Evolutionary conservation across 78 protist species (phyloP), one percentile per base, ranked within the genome.

Genomic region (Dictyostelium intermedium): DNA sequence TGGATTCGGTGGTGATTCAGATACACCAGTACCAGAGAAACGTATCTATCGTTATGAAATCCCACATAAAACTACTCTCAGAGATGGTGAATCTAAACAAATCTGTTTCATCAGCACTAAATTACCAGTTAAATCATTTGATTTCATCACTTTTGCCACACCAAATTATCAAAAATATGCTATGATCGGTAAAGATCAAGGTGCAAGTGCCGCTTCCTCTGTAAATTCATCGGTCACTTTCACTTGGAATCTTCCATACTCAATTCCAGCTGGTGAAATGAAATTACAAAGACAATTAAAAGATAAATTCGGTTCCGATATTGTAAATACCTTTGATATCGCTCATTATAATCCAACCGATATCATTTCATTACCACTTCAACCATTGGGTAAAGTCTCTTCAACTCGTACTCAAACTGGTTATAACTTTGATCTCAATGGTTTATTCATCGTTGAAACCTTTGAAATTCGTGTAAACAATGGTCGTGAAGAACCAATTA

Each of bases 131-230:
- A 89, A 80, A 45, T 61, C 81, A 5, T 23, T 89, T 13, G 94
- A 89, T 60, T 30, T 30, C 47, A 70, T 89, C 32, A 63, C 41
- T 14, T 89, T 80, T 74, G 82, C 43, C 2, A 89, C 94, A 41
- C 94, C 85, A 37, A 80, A 89, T 39, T 89, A 89, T 81, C 82
- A 85, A 50, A 89, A 89, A 50, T 89, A 89, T 73, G 53, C 87
- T 0, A 20, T 25, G 13, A 41, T 50, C 2, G 25, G 20, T 35
- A 80, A 79, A 66, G 72, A 69, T 9, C 82, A 80, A 47, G 94
- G 94, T 20, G 60, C 87, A 1, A 85, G 45, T 13, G 72, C 87
- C 0, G 32, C 41, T 0, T 81, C 86, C 1, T 14, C n/a, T 9
- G 94, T 89, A 6, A 61, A 89, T 76, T 80, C 87, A 4, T 63